Percentiles rank a stretch among this genome's conserved stretches.
Evolutionary conservation across 768 basidiomycete genomes (phyloP).

Genomic region (Auricularia sp.): DNA sequence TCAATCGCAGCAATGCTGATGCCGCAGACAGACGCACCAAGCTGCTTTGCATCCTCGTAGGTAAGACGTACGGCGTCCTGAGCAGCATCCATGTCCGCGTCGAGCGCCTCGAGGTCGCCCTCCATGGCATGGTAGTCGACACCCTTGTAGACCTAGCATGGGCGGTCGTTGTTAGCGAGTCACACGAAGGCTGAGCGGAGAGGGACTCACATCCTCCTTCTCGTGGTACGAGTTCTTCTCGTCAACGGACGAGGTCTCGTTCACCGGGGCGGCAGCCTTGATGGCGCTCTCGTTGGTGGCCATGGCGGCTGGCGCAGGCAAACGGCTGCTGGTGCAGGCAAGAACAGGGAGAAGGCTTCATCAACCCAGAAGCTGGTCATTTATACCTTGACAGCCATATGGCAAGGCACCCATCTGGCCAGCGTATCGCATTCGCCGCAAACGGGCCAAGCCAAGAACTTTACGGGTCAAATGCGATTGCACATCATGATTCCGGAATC

Average conservation of each 20-base stretch:
- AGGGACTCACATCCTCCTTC: background rate
- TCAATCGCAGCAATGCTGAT: background rate
- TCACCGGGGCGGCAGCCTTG: background rate
- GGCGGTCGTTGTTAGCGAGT: too few relatives aligned
- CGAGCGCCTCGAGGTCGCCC: background rate
- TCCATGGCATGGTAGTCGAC: background rate
- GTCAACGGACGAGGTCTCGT: background rate
- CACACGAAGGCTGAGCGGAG: too few relatives aligned
- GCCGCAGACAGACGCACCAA: background rate
- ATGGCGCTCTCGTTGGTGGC: background rate
- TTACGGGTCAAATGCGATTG: too few relatives aligned
- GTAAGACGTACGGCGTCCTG: slow-evolving; percentile 86
- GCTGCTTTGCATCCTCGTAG: slow-evolving; percentile 30
- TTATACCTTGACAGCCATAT: background rate
- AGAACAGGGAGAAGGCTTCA: background rate
- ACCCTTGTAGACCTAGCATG: background rate
- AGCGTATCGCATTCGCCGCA: background rate
- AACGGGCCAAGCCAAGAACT: too few relatives aligned
- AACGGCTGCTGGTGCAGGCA: background rate
- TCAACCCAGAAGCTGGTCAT: background rate
- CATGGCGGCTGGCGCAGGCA: background rate
- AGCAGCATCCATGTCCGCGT: slow-evolving; percentile 77
- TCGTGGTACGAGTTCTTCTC: background rate
- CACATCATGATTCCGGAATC: too few relatives aligned
- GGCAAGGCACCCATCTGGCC: background rate